Evolutionary conservation across 2,329 filamentous ascomycete species (phyloP).

Genomic region (Coleophoma cylindrospora): DNA sequence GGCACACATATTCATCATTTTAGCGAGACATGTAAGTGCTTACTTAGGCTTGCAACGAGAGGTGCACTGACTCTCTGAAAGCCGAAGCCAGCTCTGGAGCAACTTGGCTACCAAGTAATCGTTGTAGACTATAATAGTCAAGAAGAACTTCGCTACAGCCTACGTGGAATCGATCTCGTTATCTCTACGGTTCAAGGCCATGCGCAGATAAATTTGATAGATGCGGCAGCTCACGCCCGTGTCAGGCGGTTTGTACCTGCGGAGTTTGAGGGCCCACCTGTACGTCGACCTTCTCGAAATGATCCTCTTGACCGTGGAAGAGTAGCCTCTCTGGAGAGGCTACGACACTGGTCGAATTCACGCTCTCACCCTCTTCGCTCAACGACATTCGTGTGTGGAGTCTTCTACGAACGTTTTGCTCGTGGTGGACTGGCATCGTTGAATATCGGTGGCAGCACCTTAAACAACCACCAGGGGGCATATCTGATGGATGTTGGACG

Average conservation of each 20-base stretch:
- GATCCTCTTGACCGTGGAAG: slow-evolving; percentile 60
- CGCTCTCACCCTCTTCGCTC: slow-evolving; percentile 51
- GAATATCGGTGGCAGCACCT: slow-evolving; percentile 52
- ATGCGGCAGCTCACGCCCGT: slow-evolving; percentile 59
- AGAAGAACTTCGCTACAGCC: slow-evolving; percentile 54
- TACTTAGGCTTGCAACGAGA: too few species aligned
- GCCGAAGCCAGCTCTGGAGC: slow-evolving; percentile 16
- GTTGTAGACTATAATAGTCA: slow-evolving; percentile 62
- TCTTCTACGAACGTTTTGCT: slow-evolving; percentile 72
- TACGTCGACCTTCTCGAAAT: slow-evolving; percentile 39
- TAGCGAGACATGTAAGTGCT: slow-evolving; percentile 56
- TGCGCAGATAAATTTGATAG: slow-evolving; percentile 66
- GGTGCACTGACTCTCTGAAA: not conserved
- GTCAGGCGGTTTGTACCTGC: slow-evolving; percentile 70
- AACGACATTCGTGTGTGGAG: slow-evolving; percentile 68
- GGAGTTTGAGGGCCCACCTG: slow-evolving; percentile 66
- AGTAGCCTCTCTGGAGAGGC: slow-evolving; percentile 47
- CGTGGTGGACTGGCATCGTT: slow-evolving; percentile 58
- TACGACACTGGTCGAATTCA: slow-evolving; percentile 47
- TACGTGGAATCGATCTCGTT: slow-evolving; percentile 69
- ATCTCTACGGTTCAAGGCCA: slow-evolving; percentile 67
- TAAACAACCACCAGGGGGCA: slow-evolving; percentile 50
- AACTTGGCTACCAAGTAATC: slow-evolving; percentile 55
- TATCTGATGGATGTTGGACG: slow-evolving; percentile 60
- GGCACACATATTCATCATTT: slow-evolving; percentile 63